Conservation (phyloP, 371 early-diverging fungal genomes). For the Apophysomyces trapeziformis region DNA sequence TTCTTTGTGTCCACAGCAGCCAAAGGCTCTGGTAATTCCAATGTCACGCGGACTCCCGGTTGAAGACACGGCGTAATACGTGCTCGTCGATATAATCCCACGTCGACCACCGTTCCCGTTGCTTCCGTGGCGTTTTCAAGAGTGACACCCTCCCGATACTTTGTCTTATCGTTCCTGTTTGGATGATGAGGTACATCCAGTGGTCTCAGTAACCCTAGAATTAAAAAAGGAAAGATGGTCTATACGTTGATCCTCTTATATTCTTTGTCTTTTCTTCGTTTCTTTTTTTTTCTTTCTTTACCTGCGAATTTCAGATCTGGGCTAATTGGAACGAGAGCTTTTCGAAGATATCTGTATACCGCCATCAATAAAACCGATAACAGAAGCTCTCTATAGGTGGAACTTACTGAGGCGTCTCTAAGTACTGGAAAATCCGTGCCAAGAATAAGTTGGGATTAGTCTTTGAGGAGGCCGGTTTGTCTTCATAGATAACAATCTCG, state of each 20-base stretch:
- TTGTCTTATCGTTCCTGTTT: slow-evolving; percentile 57
- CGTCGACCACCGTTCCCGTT: slow-evolving; percentile 64
- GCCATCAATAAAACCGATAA: neutral
- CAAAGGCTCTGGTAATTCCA: slow-evolving; percentile 59
- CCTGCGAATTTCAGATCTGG: slow-evolving; percentile 74
- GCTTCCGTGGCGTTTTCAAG: slow-evolving; percentile 49
- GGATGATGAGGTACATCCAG: slow-evolving; percentile 79
- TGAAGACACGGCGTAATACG: slow-evolving; percentile 61
- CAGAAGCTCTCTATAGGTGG: neutral
- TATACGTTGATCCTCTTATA: no score
- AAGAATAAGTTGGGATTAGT: slow-evolving; percentile 65
- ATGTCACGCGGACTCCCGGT: slow-evolving; percentile 72
- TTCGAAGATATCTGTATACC: slow-evolving; percentile 62
- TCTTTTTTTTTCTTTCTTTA: slow-evolving; percentile 9
- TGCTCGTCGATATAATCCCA: slow-evolving; percentile 64
- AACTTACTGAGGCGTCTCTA: slow-evolving; percentile 70
- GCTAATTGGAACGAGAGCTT: slow-evolving; percentile 69
- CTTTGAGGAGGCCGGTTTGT: slow-evolving; percentile 40
- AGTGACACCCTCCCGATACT: slow-evolving; percentile 73
- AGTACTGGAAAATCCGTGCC: slow-evolving; percentile 68
- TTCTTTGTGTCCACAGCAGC: slow-evolving; percentile 44
- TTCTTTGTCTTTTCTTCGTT: neutral
- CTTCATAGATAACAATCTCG: slow-evolving; percentile 75
- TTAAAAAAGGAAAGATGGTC: neutral
- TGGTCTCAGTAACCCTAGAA: slow-evolving; percentile 65